Evolutionary conservation across 225 moss, liverwort and hornwort species (phyloP), one percentile per base, ranked within the genome.

Genomic region (Polytrichum commune): DNA sequence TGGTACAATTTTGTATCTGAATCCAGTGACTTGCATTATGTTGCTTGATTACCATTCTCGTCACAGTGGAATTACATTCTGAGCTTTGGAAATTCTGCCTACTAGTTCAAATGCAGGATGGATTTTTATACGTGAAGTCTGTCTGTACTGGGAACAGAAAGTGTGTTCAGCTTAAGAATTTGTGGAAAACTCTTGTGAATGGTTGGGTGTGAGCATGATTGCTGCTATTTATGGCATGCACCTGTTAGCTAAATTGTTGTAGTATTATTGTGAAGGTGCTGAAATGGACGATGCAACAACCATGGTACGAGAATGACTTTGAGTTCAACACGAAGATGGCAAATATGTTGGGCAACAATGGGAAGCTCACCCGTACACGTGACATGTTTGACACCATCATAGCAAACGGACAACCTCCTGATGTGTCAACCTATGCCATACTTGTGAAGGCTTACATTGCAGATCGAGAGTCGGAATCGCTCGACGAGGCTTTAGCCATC

Each of bases 241-340:
- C 46, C 16, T 46, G 3, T 46, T 13, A 13, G 46, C 16, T 46
- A 16, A 46, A 46, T 46, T 46, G 13, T 46, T 46, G 46, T 68
- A 54, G 29, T 78, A 23, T 57, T 2, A 28, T 19, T 80, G 72
- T 80, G 80, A 82, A 98, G 97, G 97, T 98, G 23, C 62, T 93
- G 69, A 98, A 98, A 73, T 98, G 98, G 98, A 85, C 90, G 65
- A 91, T 91, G 91, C 92, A 93, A 72, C 98, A 95, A 76, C 86
- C 93, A 32, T 98, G 93, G 93, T 89, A 83, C 66, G 83, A 85
- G 73, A 90, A 85, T 61, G 85, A 95, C 82, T 95, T 85, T 30
- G 87, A 90, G 6, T 80, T 98, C 35, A 93, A 84, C 78, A 87
- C 93, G 53, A 80, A 84, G 75, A 79, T 98, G 63, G 95, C 93